A percentile compares a stretch with the other conserved stretches of the same genome.
These are phyloP conservation scores for Larix kaempferi DNA, from an alignment of 75 land plant genomes.

Conservation along the genomic window DNA sequence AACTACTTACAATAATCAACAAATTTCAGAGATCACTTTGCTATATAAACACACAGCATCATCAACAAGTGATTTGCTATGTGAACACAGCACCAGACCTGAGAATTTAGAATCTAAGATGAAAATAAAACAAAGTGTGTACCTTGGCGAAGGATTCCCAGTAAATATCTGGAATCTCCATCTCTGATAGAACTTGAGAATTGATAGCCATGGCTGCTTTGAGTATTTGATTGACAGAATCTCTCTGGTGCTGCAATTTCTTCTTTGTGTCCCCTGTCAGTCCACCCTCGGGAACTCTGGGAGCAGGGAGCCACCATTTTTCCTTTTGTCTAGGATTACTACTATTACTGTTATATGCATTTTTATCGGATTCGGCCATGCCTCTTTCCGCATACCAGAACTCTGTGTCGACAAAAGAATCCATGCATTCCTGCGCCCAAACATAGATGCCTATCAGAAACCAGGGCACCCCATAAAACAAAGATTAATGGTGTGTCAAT, in stretches of 20 bases:
- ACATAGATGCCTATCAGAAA: not conserved
- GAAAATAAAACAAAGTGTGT: not conserved
- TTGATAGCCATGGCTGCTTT: conserved; percentile 82
- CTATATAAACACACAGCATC: not conserved
- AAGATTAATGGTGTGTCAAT: too few species aligned
- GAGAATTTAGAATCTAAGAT: not conserved
- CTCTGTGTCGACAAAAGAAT: conserved; percentile 28
- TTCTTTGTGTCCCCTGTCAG: conserved; percentile 47
- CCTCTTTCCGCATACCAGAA: conserved; percentile 47
- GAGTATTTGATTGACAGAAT: conserved; percentile 54
- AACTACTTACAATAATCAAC: not conserved
- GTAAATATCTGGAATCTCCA: conserved; percentile 66
- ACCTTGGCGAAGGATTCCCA: conserved; percentile 69
- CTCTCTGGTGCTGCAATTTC: conserved; percentile 46
- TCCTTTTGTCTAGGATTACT: conserved; percentile 49
- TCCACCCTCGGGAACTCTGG: conserved; percentile 55
- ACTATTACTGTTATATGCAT: conserved; percentile 1
- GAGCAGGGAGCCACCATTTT: conserved; percentile 82
- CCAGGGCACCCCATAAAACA: not conserved
- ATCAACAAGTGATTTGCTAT: not conserved
- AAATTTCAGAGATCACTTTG: not conserved
- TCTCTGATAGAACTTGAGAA: conserved; percentile 51
- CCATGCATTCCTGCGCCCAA: conserved; percentile 32
- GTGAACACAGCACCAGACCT: not conserved
- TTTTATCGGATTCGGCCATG: conserved; percentile 15